Conservation (phyloP, 2,329 filamentous ascomycete species). For the Epichloe gansuensis region DNA sequence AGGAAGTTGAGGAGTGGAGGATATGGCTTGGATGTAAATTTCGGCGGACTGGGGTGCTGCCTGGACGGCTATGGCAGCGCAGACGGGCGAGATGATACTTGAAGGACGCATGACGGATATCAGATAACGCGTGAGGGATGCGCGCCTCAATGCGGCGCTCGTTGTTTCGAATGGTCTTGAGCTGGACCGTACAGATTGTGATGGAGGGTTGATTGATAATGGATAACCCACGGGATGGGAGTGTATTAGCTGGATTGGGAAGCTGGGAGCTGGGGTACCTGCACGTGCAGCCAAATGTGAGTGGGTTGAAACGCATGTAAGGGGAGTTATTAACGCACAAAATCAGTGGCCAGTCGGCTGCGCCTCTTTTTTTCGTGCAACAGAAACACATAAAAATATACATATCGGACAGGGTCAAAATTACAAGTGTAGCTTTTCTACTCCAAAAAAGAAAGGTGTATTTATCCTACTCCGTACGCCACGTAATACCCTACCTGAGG, state of each 20-base stretch:
- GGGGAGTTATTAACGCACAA: too few species aligned
- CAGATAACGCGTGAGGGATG: not conserved
- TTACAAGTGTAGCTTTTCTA: not conserved
- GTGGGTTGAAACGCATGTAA: too few species aligned
- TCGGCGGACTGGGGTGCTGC: constrained; percentile 32
- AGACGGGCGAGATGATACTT: constrained; percentile 28
- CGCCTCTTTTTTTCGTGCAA: too few species aligned
- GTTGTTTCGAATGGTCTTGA: not conserved
- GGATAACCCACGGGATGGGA: too few species aligned
- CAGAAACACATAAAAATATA: too few species aligned
- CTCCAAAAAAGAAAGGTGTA: not conserved
- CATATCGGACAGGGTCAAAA: not conserved
- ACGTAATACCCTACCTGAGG: not conserved
- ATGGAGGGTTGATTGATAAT: not conserved
- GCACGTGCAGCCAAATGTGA: not conserved
- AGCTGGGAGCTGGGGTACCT: not conserved
- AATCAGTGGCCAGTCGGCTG: too few species aligned
- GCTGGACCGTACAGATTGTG: not conserved
- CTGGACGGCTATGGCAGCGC: constrained; percentile 26
- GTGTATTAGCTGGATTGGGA: too few species aligned
- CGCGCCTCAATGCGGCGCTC: not conserved
- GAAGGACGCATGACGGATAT: constrained; percentile 28
- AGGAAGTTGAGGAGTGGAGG: constrained; percentile 16
- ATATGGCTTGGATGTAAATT: constrained; percentile 42
- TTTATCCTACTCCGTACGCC: not conserved